Base-by-base conservation (phyloP, 192 early-diverging fungal species). In the Coemansia sp. region DNA sequence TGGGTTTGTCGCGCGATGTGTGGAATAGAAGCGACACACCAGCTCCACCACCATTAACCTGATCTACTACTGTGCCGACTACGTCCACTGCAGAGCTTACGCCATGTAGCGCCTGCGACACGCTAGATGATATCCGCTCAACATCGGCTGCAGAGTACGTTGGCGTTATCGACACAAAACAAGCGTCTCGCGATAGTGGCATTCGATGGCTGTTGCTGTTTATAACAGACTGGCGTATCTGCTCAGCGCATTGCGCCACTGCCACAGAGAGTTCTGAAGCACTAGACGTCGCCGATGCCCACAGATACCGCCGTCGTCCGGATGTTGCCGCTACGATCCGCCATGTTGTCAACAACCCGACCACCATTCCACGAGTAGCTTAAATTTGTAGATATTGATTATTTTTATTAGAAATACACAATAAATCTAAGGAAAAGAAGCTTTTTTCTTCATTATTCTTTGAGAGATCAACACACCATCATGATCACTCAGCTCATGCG, bases 21-120 rank as follows among this genome's bases (percentile, higher is more conserved):
- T 78, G 59, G 63, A 74, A 78, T 16, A 83, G 44, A 14, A 83
- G 23, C 2, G 80, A 66, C 11, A 83, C 7, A 0, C 75, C 78
- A 1, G 30, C 13, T 4, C 10, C 19, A 23, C 53, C 32, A 32
- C 14, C 53, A 57, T 57, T 57, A 4, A 57, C 30, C 13, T 32
- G 53, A 11, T 57, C 53, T 17, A 57, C 53, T 4, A 57, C 53
- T 16, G 53, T 57, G 30, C 53, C 53, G 14, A 57, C 30, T 16
- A 57, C 30, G 14, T 57, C 53, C 14, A 57, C 53, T 33, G 53
- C 53, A 0, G 53, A 32, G 53, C 53, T 57, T 28, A 57, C 53
- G 53, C 53, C 53, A 9, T 16, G 26, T 32, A 57, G 16, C 14
- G 30, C 53, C 53, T 33, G 53, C 11, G 53, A 57, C 14, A 57